Percentiles rank a stretch among this genome's conserved stretches.
Conservation (phyloP, 2,329 filamentous ascomycete species). For the Cytospora piceae region DNA sequence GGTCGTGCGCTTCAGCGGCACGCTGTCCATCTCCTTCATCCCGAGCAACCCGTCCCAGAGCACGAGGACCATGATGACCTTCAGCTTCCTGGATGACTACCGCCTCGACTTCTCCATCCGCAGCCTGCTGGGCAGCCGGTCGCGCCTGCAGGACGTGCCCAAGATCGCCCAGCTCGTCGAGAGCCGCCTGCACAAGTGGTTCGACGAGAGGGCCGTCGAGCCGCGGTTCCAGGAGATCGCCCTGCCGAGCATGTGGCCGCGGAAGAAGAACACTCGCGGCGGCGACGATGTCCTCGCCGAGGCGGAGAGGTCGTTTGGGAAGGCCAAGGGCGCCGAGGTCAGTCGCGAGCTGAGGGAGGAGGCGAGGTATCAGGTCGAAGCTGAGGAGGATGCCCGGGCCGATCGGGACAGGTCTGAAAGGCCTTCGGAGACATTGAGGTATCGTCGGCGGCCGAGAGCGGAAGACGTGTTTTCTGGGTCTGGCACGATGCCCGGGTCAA, state of each 20-base stretch:
- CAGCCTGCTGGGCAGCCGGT: conserved; percentile 78
- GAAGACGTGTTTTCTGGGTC: conserved; percentile 36
- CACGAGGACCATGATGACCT: conserved; percentile 86
- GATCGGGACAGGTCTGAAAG: conserved; percentile 41
- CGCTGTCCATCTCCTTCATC: conserved; percentile 89
- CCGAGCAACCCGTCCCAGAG: conserved; percentile 71
- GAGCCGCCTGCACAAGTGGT: conserved; percentile 79
- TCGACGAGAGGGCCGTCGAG: conserved; percentile 84
- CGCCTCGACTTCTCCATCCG: conserved; percentile 80
- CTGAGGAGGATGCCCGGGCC: conserved; percentile 45
- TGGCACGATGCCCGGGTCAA: conserved; percentile 36
- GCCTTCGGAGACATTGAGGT: conserved; percentile 40
- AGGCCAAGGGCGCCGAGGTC: conserved; percentile 58
- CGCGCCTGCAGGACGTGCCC: conserved; percentile 79
- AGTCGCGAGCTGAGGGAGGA: conserved; percentile 56
- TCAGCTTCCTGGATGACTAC: conserved; percentile 92
- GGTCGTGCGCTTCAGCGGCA: conserved; percentile 92
- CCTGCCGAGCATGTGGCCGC: conserved; percentile 79
- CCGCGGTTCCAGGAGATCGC: conserved; percentile 87
- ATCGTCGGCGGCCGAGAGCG: conserved; percentile 36
- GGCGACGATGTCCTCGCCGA: conserved; percentile 63
- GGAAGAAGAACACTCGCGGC: conserved; percentile 80
- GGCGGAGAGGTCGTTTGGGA: conserved; percentile 52
- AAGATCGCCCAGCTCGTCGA: conserved; percentile 88
- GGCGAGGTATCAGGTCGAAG: conserved; percentile 50